These are phyloP conservation scores for Lolium rigidum DNA, from an alignment of 176 grass and related monocot species.

Conservation along the genomic window DNA sequence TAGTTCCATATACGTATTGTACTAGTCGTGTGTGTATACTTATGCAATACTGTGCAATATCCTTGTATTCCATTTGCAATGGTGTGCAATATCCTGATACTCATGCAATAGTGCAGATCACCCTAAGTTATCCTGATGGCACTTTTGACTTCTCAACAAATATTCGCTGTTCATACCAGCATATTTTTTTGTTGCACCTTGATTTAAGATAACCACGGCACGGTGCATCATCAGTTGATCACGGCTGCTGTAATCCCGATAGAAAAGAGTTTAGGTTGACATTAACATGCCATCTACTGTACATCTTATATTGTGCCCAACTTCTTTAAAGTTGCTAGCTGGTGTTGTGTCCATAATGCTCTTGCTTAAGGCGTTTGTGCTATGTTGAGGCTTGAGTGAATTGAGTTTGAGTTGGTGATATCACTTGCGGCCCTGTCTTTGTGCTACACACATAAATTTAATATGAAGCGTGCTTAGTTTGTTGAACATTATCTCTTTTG, in stretches of 20 bases:
- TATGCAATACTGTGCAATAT: not conserved
- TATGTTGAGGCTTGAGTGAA: not conserved
- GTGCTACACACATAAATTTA: not conserved
- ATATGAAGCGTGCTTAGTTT: not conserved
- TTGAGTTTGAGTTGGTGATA: conserved; percentile 1
- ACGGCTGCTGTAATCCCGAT: not conserved
- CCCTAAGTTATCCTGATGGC: not conserved
- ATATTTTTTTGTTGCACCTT: not conserved
- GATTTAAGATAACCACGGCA: not conserved
- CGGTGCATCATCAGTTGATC: not conserved
- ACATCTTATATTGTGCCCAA: not conserved
- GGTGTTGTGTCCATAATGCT: not conserved
- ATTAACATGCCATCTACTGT: not conserved
- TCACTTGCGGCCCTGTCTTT: not conserved
- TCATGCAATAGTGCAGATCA: not conserved
- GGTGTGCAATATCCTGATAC: not conserved
- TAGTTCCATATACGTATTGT: conserved; percentile 1
- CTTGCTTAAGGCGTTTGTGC: not conserved
- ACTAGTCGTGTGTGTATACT: not conserved
- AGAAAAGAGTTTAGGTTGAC: conserved; percentile 17
- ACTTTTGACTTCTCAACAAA: conserved; percentile 14
- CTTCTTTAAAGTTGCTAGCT: not conserved
- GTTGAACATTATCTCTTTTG: not conserved
- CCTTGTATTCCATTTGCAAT: not conserved
- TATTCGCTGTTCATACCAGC: not conserved